Percentiles rank a stretch among this genome's conserved stretches.
These are phyloP conservation scores for Erigeron philadelphicus DNA, from an alignment of 140 eudicot genomes.

Conservation along the genomic window DNA sequence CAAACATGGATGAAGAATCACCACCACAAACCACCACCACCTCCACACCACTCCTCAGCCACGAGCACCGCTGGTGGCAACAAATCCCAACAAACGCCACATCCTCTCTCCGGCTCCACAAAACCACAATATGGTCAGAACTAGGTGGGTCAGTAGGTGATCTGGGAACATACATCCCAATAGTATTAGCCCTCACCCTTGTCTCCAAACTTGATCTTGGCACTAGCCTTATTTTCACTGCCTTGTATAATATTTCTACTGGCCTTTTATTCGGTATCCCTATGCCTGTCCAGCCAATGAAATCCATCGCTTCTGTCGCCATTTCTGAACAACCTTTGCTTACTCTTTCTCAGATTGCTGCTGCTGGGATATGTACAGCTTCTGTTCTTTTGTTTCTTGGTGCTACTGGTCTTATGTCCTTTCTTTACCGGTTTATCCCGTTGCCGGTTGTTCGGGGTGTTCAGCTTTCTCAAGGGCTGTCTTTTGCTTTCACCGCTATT, in stretches of 20 bases:
- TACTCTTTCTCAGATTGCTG: conserved; percentile 64
- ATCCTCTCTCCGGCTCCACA: conserved; percentile 54
- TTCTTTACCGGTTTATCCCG: conserved; percentile 58
- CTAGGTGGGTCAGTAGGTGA: conserved; percentile 84
- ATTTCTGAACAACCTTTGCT: conserved; percentile 58
- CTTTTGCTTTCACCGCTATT: conserved; percentile 70
- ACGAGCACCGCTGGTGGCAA: conserved; percentile 41
- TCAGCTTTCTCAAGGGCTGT: conserved; percentile 78
- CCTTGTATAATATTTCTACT: conserved; percentile 65
- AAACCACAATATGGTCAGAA: conserved; percentile 59
- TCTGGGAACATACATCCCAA: conserved; percentile 82
- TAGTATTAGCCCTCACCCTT: conserved; percentile 66
- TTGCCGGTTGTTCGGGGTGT: conserved; percentile 84
- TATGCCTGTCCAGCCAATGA: conserved; percentile 94
- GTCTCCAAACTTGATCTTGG: conserved; percentile 67
- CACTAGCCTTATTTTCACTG: conserved; percentile 80
- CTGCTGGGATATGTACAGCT: conserved; percentile 77
- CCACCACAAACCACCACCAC: conserved; percentile 3
- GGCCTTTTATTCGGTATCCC: conserved; percentile 75
- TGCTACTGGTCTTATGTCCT: conserved; percentile 73
- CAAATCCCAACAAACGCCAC: conserved; percentile 32
- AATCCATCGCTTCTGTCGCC: conserved; percentile 86
- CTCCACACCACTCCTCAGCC: conserved; percentile 35
- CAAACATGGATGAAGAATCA: conserved; percentile 39
- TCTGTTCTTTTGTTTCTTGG: conserved; percentile 62